Percentiles rank a stretch among this genome's conserved stretches.
Conservation (phyloP, 768 basidiomycete species). For the Serendipita sp. region DNA sequence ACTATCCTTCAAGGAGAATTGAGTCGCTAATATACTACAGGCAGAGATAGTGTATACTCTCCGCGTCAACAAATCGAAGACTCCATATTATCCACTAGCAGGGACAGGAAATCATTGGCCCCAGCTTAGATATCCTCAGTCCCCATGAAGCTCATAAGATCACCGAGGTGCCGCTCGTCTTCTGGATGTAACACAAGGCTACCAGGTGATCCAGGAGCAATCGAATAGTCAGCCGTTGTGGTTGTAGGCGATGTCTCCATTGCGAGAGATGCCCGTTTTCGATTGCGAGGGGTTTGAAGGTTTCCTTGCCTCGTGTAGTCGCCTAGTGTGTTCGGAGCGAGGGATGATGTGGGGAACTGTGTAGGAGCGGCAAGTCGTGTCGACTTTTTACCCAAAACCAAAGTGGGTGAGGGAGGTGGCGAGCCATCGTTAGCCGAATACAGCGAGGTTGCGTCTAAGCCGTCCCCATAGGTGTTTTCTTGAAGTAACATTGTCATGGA, state of each 20-base stretch:
- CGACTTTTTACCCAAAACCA: background rate
- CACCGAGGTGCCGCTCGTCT: background rate
- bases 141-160: background rate
- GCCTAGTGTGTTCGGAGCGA: too few species aligned
- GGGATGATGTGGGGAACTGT: background rate
- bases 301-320: background rate
- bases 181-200: background rate
- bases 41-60: background rate
- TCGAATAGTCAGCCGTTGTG: slow-evolving; percentile 1
- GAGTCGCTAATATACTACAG: background rate
- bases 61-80: background rate
- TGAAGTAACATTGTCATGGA: slow-evolving; percentile 2
- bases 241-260: slow-evolving; percentile 4
- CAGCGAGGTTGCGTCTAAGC: background rate
- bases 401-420: background rate
- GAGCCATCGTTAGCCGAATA: background rate
- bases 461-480: background rate
- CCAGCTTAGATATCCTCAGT: background rate
- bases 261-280: background rate
- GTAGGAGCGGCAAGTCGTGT: background rate
- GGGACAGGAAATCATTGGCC: too few species aligned
- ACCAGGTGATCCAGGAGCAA: background rate
- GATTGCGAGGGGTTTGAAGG: slow-evolving; percentile 1
- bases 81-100: background rate
- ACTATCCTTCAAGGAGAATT: background rate